Conservation (phyloP, 2,329 filamentous ascomycete genomes). For the Chrysoporthe deuterocubensis region DNA sequence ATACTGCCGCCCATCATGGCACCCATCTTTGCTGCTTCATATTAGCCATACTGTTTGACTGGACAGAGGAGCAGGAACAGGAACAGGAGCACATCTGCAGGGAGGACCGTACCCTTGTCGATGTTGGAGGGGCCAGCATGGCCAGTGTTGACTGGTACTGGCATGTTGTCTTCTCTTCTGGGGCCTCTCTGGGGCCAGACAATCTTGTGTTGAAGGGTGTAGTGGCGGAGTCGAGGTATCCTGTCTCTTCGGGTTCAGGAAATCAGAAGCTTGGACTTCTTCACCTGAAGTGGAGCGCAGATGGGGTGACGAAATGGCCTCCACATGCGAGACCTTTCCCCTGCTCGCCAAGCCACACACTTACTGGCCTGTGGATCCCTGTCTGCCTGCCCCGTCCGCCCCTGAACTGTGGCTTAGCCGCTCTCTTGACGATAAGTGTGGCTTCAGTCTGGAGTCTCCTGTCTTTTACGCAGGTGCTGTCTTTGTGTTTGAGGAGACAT, state of each 20-base stretch:
- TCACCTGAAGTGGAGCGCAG: background rate
- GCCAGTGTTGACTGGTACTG: slow-evolving; percentile 36
- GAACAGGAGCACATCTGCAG: background rate
- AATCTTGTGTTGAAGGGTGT: background rate
- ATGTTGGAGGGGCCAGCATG: slow-evolving; percentile 52
- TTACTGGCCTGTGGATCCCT: background rate
- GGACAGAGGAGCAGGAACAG: slow-evolving; percentile 10
- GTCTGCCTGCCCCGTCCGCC: background rate
- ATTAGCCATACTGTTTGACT: slow-evolving; percentile 35
- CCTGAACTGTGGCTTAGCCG: background rate
- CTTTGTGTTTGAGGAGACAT: background rate
- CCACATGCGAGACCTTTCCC: background rate
- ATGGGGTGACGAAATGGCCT: slow-evolving; percentile 18
- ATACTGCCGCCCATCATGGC: slow-evolving; percentile 98
- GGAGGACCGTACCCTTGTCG: slow-evolving; percentile 55
- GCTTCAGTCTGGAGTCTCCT: slow-evolving; percentile 4
- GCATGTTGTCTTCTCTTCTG: slow-evolving; percentile 35
- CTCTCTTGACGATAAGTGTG: background rate
- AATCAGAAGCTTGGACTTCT: slow-evolving; percentile 14
- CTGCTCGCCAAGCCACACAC: slow-evolving; percentile 9
- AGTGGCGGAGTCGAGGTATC: background rate
- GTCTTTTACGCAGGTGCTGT: background rate
- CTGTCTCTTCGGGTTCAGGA: background rate
- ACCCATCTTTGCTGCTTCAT: slow-evolving; percentile 85
- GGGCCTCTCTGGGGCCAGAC: background rate